These are phyloP conservation scores for Gracilaria gracilis DNA, from an alignment of 23 red algal species.

Conservation along the genomic window DNA sequence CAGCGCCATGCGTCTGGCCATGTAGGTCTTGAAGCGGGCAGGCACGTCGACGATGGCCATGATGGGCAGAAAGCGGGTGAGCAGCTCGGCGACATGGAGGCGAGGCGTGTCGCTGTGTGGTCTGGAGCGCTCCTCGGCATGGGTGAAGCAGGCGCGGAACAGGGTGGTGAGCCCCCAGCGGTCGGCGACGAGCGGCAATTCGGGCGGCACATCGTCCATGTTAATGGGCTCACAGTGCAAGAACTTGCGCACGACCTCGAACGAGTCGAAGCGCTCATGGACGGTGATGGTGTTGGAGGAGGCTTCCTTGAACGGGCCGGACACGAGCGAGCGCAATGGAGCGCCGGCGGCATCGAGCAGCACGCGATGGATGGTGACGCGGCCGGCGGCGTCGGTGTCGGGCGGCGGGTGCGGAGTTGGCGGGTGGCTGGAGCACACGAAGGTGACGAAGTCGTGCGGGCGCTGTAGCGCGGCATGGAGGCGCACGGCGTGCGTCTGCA, in stretches of 20 bases:
- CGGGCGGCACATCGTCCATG: conserved; percentile 20
- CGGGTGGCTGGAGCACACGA: conserved; percentile 33
- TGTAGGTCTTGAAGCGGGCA: conserved; percentile 39
- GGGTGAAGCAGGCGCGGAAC: conserved; percentile 41
- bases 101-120: conserved; percentile 1
- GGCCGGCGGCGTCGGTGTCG: conserved; percentile 5
- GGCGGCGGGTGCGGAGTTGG: conserved; percentile 36
- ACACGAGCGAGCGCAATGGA: conserved; percentile 29
- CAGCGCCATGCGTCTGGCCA: conserved; percentile 41
- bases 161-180: conserved; percentile 42
- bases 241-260: conserved; percentile 28
- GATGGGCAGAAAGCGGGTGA: conserved; percentile 43
- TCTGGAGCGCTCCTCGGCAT: conserved; percentile 30
- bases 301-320: conserved; percentile 31
- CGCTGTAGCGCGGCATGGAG: conserved; percentile 18
- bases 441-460: conserved; percentile 38
- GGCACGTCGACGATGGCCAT: conserved; percentile 43
- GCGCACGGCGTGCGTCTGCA: conserved; percentile 38
- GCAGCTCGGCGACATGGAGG: conserved; percentile 28
- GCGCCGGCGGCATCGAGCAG: conserved; percentile 48
- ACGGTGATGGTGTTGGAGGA: conserved; percentile 41
- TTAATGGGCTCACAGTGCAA: conserved; percentile 34
- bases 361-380: conserved; percentile 30
- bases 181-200: conserved; percentile 43
- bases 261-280: conserved; percentile 37